Conservation (phyloP, 805 yeast genomes). For the Candida pseudoglaebosa region DNA sequence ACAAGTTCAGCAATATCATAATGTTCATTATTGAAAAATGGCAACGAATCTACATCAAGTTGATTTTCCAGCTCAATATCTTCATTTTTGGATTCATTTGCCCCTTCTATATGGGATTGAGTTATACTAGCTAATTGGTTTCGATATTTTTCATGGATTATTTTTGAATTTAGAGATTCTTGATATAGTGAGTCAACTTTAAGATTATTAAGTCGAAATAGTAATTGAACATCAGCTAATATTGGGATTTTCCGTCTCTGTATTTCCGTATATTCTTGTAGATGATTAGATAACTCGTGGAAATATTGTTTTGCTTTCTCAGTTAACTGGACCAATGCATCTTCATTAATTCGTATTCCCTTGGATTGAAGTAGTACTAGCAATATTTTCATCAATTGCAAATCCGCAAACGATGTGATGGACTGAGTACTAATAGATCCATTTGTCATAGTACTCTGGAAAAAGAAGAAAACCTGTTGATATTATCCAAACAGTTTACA, state of each 20-base stretch:
- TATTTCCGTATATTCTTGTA: constrained; percentile 50
- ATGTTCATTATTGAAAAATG: constrained; percentile 50
- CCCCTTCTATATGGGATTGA: constrained; percentile 6
- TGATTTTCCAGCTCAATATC: constrained; percentile 10
- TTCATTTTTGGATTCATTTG: constrained; percentile 7
- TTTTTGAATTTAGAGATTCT: constrained; percentile 19
- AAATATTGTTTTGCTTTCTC: constrained; percentile 28
- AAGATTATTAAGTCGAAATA: constrained; percentile 42
- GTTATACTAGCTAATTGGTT: constrained; percentile 10
- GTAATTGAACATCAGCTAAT: constrained; percentile 45
- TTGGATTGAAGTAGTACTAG: constrained; percentile 11
- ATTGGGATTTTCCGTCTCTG: constrained; percentile 61
- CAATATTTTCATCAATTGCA: constrained; percentile 7
- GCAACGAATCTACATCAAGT: constrained; percentile 39
- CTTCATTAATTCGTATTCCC: constrained; percentile 19
- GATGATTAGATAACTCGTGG: constrained; percentile 31
- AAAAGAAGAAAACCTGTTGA: background rate
- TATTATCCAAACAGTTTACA: background rate
- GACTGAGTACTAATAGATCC: background rate
- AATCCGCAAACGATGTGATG: constrained; percentile 7
- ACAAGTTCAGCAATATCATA: constrained; percentile 52
- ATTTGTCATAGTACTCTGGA: background rate
- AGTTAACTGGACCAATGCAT: constrained; percentile 26
- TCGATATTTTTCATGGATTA: constrained; percentile 15
- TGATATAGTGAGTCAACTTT: constrained; percentile 34